Percentiles rank a stretch among this genome's conserved stretches.
Conservation (phyloP, 176 grass and related monocot genomes). For the Chrysopogon serrulatus region DNA sequence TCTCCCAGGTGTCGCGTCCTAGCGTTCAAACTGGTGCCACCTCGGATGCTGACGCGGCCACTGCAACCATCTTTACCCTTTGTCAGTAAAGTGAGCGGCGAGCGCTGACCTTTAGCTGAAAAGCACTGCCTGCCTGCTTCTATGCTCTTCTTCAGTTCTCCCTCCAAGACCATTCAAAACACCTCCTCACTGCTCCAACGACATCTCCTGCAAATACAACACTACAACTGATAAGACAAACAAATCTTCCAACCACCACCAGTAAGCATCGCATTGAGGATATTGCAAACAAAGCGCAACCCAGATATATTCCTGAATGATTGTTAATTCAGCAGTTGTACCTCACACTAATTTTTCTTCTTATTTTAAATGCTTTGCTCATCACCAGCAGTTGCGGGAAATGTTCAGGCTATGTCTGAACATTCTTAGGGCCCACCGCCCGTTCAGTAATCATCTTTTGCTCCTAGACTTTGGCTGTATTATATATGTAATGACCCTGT, state of each 20-base stretch:
- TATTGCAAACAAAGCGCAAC: not conserved
- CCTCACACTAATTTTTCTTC: not conserved
- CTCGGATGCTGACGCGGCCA: not conserved
- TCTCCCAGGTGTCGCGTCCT: not conserved
- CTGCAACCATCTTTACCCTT: not conserved
- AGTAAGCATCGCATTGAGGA: not conserved
- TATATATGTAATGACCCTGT: not conserved
- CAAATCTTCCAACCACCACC: not conserved
- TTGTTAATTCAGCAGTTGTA: not conserved
- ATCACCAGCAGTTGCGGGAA: not conserved
- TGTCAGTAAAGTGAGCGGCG: not conserved
- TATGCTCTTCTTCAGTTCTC: conserved; percentile 4
- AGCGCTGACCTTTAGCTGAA: conserved; percentile 30
- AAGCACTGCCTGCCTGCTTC: conserved; percentile 28
- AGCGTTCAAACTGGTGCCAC: conserved; percentile 4
- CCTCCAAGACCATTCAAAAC: conserved; percentile 39
- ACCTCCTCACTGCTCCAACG: not conserved
- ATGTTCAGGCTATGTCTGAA: conserved; percentile 6
- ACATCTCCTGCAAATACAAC: not conserved
- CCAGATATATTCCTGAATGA: not conserved
- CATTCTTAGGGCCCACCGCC: conserved; percentile 12
- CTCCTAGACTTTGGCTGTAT: conserved; percentile 19
- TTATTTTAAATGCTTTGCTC: not conserved
- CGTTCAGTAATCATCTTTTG: not conserved
- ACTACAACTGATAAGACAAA: not conserved